Evolutionary conservation across 139 green algal genomes (phyloP).

Genomic region (Astrephomene gubernaculifera): DNA sequence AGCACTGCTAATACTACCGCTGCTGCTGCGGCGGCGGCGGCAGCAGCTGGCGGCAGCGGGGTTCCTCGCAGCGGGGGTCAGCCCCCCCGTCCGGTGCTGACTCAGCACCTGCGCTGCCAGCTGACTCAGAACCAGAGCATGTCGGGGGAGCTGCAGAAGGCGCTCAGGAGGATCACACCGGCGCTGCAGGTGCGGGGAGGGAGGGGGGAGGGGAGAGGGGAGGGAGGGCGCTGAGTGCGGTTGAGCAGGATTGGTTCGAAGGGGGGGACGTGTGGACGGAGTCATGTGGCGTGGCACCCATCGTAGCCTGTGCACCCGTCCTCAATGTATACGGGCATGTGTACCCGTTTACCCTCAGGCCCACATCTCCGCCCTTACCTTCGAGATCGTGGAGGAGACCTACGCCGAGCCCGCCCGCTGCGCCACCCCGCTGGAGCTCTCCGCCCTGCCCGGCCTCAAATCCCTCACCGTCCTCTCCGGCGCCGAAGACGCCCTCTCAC

Average conservation of each 20-base stretch:
- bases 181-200: constrained; percentile 16
- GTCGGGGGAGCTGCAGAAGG: constrained; percentile 30
- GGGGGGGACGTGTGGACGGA: too few species aligned
- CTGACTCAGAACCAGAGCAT: constrained; percentile 49
- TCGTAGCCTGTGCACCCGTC: too few species aligned
- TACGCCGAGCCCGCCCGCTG: constrained; percentile 30
- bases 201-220: not conserved
- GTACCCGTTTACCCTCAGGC: too few species aligned
- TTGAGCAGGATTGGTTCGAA: too few species aligned
- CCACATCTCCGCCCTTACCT: constrained; percentile 28
- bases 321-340: too few species aligned
- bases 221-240: not conserved
- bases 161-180: constrained; percentile 17
- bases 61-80: too few species aligned
- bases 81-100: constrained; percentile 18
- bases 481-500: constrained; percentile 35
- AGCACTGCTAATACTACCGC: too few species aligned
- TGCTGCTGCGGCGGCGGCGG: not conserved
- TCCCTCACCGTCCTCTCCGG: constrained; percentile 23
- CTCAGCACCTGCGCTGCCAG: constrained; percentile 45
- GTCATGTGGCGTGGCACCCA: too few species aligned
- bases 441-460: constrained; percentile 23
- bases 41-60: not conserved
- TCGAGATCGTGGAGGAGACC: constrained; percentile 50
- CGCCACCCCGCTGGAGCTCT: constrained; percentile 27